Conservation (phyloP, 176 grass and related monocot species). For the Bothriochloa decipiens region DNA sequence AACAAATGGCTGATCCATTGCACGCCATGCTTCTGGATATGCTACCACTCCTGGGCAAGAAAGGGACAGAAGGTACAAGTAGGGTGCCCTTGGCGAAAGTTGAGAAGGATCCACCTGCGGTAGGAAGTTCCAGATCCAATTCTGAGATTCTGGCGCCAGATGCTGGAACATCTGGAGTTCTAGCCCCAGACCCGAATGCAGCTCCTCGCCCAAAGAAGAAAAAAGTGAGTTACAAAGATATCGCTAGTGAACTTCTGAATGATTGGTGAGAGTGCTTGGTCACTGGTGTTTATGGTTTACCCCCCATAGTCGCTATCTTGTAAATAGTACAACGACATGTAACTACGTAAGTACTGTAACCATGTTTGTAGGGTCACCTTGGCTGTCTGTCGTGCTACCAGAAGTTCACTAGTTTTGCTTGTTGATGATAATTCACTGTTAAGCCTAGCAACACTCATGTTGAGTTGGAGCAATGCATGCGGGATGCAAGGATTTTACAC, state of each 20-base stretch:
- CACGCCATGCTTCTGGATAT: conserved; percentile 90
- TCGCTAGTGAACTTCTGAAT: conserved; percentile 73
- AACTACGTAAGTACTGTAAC: not conserved
- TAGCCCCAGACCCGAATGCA: conserved; percentile 24
- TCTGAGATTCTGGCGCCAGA: conserved; percentile 7
- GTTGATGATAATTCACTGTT: too few relatives aligned
- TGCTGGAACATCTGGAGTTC: conserved; percentile 8
- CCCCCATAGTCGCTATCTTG: not conserved
- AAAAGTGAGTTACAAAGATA: conserved; percentile 93
- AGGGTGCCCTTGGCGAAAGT: not conserved
- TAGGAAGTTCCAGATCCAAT: conserved; percentile 21
- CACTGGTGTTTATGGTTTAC: not conserved
- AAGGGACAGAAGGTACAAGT: conserved; percentile 7
- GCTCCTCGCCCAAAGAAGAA: conserved; percentile 60
- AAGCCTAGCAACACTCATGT: not conserved
- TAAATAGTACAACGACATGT: conserved; percentile 31
- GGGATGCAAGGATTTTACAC: not conserved
- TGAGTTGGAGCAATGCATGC: not conserved
- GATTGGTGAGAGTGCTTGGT: conserved; percentile 63
- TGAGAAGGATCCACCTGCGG: conserved; percentile 9
- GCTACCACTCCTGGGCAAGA: conserved; percentile 72
- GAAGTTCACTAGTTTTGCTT: not conserved
- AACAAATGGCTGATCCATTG: conserved; percentile 84
- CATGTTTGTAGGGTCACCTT: not conserved
- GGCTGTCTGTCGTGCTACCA: too few relatives aligned